Evolutionary conservation across 2,329 filamentous ascomycete genomes (phyloP).

Genomic region (Thielaviopsis punctulata): DNA sequence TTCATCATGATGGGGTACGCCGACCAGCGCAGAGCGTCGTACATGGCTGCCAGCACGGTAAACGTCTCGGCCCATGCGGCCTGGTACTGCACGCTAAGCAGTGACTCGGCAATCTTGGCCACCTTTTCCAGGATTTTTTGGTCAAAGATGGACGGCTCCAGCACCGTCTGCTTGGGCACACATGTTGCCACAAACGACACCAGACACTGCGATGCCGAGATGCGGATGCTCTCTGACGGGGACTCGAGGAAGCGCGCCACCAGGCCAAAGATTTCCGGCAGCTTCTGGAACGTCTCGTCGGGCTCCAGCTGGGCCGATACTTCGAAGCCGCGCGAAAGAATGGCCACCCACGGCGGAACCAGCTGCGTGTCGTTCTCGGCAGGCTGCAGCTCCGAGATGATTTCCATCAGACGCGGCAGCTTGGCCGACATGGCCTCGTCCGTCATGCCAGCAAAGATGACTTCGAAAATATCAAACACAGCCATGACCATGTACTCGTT

Average conservation of each 20-base stretch:
- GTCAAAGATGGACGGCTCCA: constrained; percentile 82
- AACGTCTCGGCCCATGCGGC: constrained; percentile 91
- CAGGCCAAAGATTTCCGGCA: constrained; percentile 70
- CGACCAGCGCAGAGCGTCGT: constrained; percentile 72
- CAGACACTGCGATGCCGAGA: constrained; percentile 87
- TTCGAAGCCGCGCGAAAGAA: constrained; percentile 85
- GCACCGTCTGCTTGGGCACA: constrained; percentile 62
- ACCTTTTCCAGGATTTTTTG: constrained; percentile 78
- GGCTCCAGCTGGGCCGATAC: constrained; percentile 78
- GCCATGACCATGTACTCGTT: constrained; percentile 96
- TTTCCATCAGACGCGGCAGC: constrained; percentile 72
- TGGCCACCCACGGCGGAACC: constrained; percentile 89
- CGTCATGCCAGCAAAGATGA: constrained; percentile 86
- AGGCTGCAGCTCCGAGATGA: constrained; percentile 80
- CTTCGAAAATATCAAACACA: constrained; percentile 91
- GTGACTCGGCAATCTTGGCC: constrained; percentile 50
- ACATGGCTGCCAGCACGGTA: constrained; percentile 70
- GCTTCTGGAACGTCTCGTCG: constrained; percentile 78
- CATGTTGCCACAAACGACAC: constrained; percentile 88
- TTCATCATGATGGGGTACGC: constrained; percentile 61
- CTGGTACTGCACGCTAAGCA: constrained; percentile 83
- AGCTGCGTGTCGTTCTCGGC: constrained; percentile 88
- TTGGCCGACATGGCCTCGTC: constrained; percentile 80
- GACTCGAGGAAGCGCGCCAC: constrained; percentile 71
- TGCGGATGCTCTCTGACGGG: constrained; percentile 77